phyloP scores from a whole-genome alignment of 2,329 filamentous ascomycete species.

The Fusarium ramigenum region DNA sequence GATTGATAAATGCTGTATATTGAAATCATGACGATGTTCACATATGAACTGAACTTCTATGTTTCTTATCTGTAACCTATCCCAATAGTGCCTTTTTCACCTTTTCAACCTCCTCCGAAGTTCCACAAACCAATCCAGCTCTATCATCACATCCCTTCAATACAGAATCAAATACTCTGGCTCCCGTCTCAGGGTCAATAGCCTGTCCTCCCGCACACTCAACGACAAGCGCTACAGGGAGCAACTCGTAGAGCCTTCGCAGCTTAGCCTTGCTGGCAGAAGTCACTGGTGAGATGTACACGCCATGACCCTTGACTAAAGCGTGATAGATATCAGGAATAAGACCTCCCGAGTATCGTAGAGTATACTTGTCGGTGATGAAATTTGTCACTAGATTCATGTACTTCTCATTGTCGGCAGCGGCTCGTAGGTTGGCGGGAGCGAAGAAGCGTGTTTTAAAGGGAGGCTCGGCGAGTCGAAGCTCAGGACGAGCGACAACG shows the following conservation, averaged over 20 bases:
- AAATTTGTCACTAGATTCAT: slow-evolving; percentile 59
- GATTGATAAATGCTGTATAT: background rate
- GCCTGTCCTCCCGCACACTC: slow-evolving; percentile 69
- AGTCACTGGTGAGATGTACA: slow-evolving; percentile 69
- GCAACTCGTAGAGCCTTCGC: slow-evolving; percentile 66
- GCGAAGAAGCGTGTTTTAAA: slow-evolving; percentile 67
- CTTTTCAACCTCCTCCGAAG: slow-evolving; percentile 56
- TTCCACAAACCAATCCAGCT: slow-evolving; percentile 62
- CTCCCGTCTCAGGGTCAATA: slow-evolving; percentile 58
- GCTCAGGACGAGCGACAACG: slow-evolving; percentile 53
- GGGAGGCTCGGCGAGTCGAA: slow-evolving; percentile 51
- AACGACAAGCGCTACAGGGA: slow-evolving; percentile 66
- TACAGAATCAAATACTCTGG: slow-evolving; percentile 51
- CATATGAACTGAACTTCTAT: background rate
- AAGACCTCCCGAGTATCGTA: slow-evolving; percentile 68
- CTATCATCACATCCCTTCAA: slow-evolving; percentile 58
- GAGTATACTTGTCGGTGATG: slow-evolving; percentile 63
- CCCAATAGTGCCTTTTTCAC: slow-evolving; percentile 39
- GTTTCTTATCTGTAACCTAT: background rate
- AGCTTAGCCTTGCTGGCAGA: slow-evolving; percentile 63
- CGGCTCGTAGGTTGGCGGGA: slow-evolving; percentile 68
- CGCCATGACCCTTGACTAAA: slow-evolving; percentile 68
- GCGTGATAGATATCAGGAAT: slow-evolving; percentile 70
- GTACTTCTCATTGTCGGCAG: slow-evolving; percentile 61
- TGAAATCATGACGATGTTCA: background rate